Evolutionary conservation across 2,329 filamentous ascomycete genomes (phyloP).

Genomic region (Chaetomium sp.): DNA sequence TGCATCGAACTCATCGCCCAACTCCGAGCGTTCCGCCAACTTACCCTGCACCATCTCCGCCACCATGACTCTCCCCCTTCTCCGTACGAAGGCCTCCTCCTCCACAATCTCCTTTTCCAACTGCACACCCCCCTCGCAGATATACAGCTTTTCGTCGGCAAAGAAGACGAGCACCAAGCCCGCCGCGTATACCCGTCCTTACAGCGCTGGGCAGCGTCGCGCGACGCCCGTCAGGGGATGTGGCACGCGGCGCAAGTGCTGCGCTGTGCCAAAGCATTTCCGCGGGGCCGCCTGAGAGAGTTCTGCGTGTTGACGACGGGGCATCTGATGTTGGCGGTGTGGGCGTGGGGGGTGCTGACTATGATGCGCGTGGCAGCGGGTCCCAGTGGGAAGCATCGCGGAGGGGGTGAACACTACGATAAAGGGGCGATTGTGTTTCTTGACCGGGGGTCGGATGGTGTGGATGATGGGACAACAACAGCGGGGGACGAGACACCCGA

Average conservation of each 20-base stretch:
- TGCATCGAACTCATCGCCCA: constrained; percentile 57
- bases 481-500: constrained; percentile 37
- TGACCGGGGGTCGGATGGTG: constrained; percentile 26
- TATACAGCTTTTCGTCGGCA: constrained; percentile 60
- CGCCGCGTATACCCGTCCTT: constrained; percentile 51
- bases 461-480: constrained; percentile 52
- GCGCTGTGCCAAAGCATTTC: constrained; percentile 50
- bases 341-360: constrained; percentile 60
- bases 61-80: not conserved
- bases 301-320: constrained; percentile 65
- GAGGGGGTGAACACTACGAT: not conserved
- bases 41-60: constrained; percentile 38
- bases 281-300: constrained; percentile 49
- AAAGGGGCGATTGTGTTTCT: no score
- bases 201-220: constrained; percentile 51
- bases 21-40: constrained; percentile 42
- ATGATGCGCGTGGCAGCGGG: constrained; percentile 16
- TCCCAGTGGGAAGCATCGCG: constrained; percentile 17
- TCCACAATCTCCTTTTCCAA: constrained; percentile 55
- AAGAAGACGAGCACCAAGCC: constrained; percentile 61
- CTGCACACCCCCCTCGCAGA: constrained; percentile 59
- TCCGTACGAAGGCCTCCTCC: constrained; percentile 36
- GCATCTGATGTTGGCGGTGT: constrained; percentile 60
- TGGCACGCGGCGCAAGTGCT: constrained; percentile 65
- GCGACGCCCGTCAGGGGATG: constrained; percentile 51